These are phyloP conservation scores for Candida dubliniensis DNA, from an alignment of 1,139 yeast species.

Conservation along the genomic window DNA sequence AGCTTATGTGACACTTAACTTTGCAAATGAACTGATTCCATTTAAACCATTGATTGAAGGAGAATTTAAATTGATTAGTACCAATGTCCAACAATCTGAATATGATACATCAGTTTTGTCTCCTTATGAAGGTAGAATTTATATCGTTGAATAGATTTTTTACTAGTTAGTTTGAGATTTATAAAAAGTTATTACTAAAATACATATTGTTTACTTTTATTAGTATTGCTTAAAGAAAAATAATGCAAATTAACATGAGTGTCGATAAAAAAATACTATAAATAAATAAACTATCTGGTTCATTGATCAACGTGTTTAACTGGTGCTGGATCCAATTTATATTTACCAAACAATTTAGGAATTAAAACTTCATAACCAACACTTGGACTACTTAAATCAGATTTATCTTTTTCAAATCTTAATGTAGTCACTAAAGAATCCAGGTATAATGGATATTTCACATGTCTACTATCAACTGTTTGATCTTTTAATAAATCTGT, in stretches of 20 bases:
- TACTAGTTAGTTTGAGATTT: background rate
- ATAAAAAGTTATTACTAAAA: too few relatives aligned
- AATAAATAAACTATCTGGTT: background rate
- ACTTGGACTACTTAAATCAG: slow-evolving; percentile 53
- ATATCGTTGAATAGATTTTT: slow-evolving; percentile 21
- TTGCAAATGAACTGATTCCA: slow-evolving; percentile 31
- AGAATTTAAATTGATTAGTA: slow-evolving; percentile 27
- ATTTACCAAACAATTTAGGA: slow-evolving; percentile 54
- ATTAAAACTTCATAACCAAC: slow-evolving; percentile 67
- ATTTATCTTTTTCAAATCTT: slow-evolving; percentile 66
- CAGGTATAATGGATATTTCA: slow-evolving; percentile 53
- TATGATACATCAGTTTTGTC: slow-evolving; percentile 24
- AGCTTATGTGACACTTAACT: slow-evolving; percentile 48
- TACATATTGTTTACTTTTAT: too few relatives aligned
- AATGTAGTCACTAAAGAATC: slow-evolving; percentile 67
- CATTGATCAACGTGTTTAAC: slow-evolving; percentile 31
- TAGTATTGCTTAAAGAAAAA: too few relatives aligned
- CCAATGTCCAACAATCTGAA: slow-evolving; percentile 23
- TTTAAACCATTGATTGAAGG: slow-evolving; percentile 33
- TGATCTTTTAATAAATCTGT: slow-evolving; percentile 12
- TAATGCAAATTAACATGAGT: background rate
- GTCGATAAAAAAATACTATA: background rate
- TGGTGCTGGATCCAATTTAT: slow-evolving; percentile 30
- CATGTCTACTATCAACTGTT: slow-evolving; percentile 21
- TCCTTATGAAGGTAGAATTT: slow-evolving; percentile 35